phyloP scores from a whole-genome alignment of 371 early-diverging fungal genomes.

The Chytridium lagenaria region DNA sequence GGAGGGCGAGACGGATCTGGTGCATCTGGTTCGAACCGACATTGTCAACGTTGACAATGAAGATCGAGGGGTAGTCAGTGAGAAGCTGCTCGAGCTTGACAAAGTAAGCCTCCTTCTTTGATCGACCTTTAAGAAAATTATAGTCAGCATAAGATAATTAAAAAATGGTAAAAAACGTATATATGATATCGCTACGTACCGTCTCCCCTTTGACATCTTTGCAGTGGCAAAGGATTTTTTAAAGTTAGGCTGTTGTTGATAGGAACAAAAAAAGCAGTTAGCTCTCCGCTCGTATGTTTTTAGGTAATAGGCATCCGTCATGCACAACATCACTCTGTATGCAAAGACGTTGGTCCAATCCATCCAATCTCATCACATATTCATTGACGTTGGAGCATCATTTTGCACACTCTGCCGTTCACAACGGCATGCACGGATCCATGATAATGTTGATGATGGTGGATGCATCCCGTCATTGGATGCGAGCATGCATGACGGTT shows the following conservation, averaged over 20 bases:
- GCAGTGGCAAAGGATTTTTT: slow-evolving; percentile 51
- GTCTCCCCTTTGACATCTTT: slow-evolving; percentile 94
- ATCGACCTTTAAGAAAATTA: slow-evolving; percentile 41
- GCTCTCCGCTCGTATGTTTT: no score
- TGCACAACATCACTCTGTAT: no score
- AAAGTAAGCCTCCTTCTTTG: slow-evolving; percentile 72
- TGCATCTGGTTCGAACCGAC: slow-evolving; percentile 99
- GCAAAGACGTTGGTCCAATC: no score
- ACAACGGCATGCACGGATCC: no score
- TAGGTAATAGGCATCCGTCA: no score
- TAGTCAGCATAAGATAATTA: background rate
- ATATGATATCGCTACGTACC: slow-evolving; percentile 22
- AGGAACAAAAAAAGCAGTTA: background rate
- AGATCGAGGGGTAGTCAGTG: slow-evolving; percentile 79
- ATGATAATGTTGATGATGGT: no score
- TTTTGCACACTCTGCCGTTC: no score
- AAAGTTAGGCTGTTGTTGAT: slow-evolving; percentile 32
- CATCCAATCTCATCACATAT: no score
- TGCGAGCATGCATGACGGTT: no score
- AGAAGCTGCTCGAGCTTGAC: slow-evolving; percentile 56
- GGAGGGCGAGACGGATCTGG: slow-evolving; percentile 93
- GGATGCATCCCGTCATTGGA: no score
- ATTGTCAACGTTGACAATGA: slow-evolving; percentile 99
- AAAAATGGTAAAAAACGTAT: background rate
- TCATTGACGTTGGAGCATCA: no score